Evolutionary conservation across 2,329 filamentous ascomycete genomes (phyloP).

Genomic region (Sporothrix humicola): DNA sequence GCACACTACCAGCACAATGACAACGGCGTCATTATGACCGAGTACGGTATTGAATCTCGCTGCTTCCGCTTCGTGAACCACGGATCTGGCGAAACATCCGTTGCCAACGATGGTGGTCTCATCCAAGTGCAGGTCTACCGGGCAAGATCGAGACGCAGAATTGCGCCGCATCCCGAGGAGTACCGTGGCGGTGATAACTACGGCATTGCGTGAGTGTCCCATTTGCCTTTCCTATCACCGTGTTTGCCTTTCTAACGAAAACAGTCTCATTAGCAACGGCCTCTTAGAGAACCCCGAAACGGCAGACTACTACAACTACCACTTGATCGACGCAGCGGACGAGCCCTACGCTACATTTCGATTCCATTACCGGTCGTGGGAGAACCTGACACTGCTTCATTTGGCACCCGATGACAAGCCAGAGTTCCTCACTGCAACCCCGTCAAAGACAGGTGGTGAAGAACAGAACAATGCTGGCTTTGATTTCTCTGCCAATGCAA

Average conservation of each 20-base stretch:
- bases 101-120: slow-evolving; percentile 60
- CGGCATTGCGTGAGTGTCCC: slow-evolving; percentile 57
- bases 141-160: slow-evolving; percentile 54
- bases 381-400: slow-evolving; percentile 55
- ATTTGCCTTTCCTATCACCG: background rate
- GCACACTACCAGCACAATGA: slow-evolving; percentile 49
- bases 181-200: slow-evolving; percentile 57
- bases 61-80: slow-evolving; percentile 57
- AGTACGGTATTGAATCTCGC: slow-evolving; percentile 54
- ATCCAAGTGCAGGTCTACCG: slow-evolving; percentile 61
- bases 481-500: background rate
- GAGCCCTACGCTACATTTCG: slow-evolving; percentile 59
- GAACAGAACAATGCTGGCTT: slow-evolving; percentile 66
- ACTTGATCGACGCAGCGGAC: slow-evolving; percentile 57
- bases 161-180: slow-evolving; percentile 50
- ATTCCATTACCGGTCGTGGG: slow-evolving; percentile 63
- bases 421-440: background rate
- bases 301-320: slow-evolving; percentile 58
- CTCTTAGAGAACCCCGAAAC: slow-evolving; percentile 58
- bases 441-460: slow-evolving; percentile 55
- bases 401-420: slow-evolving; percentile 48
- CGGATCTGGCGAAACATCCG: slow-evolving; percentile 47
- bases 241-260: background rate
- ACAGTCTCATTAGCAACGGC: slow-evolving; percentile 59
- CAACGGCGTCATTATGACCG: slow-evolving; percentile 44